Base-by-base conservation (phyloP, 768 basidiomycete species). In the Podaxis mareebaensis region DNA sequence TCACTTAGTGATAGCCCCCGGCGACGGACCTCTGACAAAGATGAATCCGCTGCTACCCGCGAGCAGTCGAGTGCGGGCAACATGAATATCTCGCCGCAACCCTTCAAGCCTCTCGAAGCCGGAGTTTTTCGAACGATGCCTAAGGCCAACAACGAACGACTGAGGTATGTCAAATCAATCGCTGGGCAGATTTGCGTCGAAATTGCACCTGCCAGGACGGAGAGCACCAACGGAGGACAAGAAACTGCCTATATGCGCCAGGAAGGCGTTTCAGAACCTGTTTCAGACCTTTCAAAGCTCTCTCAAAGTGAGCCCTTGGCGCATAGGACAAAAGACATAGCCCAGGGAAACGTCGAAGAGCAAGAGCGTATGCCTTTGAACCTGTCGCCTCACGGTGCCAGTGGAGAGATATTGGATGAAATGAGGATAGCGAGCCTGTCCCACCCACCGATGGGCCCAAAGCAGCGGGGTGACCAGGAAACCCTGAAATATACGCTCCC, bases 171-270 rank as follows among this genome's bases (percentile, higher is more conserved):
- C 28, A 22, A 36, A 15, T 44, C 56, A 42, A 24, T 22, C 38
- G 24, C 44, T n/a, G 4, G 17, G 11, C 1, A 33, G 49, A 20
- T 15, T 7, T 12, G 17, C 17, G 3, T 10, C 20, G 20, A 51
- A 52, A 38, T 22, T 6, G 44, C 22, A 39, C 24, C 11, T 24
- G 3, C 11, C 36, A n/a, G 49, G 26, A 4, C 15, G 20, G 39
- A 28, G 12, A 17, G 15, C 12, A 11, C 7, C 10, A 17, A 13
- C 15, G 2, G 42, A 30, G 24, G 22, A 24, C 30, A 11, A 11
- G 30, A 28, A 60, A 36, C 15, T 13, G 59, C 59, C 52, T 60
- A 60, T 60, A 60, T 52, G 59, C 59, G 20, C 24, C 59, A 39
- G 10, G 22, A 22, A 40, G n/a, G 5, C 22, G 36, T 15, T 11